Evolutionary conservation across 139 green algal species (phyloP).

Genomic region (Prasinococcaceae sp.): DNA sequence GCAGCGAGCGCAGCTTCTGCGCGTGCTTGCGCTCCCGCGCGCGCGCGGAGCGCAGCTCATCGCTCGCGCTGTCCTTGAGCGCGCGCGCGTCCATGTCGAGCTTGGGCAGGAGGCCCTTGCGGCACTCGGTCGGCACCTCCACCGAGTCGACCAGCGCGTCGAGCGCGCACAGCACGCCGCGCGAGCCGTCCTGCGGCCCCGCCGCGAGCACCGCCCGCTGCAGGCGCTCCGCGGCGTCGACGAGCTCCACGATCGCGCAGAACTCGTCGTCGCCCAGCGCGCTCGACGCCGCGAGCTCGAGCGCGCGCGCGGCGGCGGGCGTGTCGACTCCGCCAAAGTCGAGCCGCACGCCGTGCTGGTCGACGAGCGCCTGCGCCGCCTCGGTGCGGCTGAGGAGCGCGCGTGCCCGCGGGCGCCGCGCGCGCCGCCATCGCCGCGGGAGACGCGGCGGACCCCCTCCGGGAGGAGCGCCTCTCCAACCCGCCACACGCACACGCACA

Average conservation of each 20-base stretch:
- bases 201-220: conserved; percentile 1
- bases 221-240: conserved; percentile 1
- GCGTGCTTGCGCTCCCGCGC: neutral
- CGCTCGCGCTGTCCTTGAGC: conserved; percentile 3
- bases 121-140: too few species aligned
- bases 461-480: too few species aligned
- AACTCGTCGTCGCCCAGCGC: conserved; percentile 9
- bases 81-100: neutral
- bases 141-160: too few species aligned
- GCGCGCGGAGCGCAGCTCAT: neutral
- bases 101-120: too few species aligned
- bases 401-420: too few species aligned
- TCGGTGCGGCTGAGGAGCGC: conserved; percentile 1
- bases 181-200: too few species aligned
- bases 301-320: neutral
- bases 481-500: too few species aligned
- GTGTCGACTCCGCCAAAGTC: conserved; percentile 11
- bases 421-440: too few species aligned
- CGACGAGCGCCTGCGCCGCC: conserved; percentile 5
- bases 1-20: neutral
- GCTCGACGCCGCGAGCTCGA: neutral
- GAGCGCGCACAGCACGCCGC: too few species aligned
- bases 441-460: too few species aligned
- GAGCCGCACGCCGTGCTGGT: neutral
- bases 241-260: neutral